Evolutionary conservation across 2,329 filamentous ascomycete species (phyloP), one percentile per base, ranked within the genome.

Genomic region (Aspergillus cejpii): DNA sequence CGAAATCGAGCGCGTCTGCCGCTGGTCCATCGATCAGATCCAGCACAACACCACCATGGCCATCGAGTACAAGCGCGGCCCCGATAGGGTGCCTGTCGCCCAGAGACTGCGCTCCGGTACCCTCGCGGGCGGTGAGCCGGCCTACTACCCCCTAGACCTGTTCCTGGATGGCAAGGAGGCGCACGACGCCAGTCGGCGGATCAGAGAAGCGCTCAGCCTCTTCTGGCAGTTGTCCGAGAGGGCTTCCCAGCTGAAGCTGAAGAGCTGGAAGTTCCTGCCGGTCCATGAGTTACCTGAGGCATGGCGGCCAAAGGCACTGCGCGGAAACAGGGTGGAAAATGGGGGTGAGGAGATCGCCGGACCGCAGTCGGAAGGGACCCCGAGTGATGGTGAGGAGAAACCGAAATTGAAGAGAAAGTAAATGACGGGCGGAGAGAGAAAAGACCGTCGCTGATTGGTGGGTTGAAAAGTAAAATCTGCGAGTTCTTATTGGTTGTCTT

Each of bases 1-100:
- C 2, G 60, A 62, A 41, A 39, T 64, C n/a, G 57, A 60, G 37
- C 54, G 57, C 6, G 50, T 61, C 6, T 58, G 60, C 26, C 39
- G 42, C 19, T 51, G 57, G 40, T 55, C 53, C 5, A n/a, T 44
- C 2, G 49, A 55, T 17, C 56, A 63, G 39, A 34, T 63, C 15
- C 23, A 29, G 11, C 52, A 50, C 40, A 64, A 64, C 41, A 64
- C 59, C 1, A 57, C 58, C 7, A 55, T 61, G 51, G 39, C 44
- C 8, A 42, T 62, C 5, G 51, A 50, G 21, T 54, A 54, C n/a
- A 33, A 34, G 10, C 15, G 6, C 28, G 26, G n/a, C 36, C 12
- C 10, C 20, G 11, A 2, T 11, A 20, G 14, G 4, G 19, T 2
- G 29, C 33, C 34, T 46, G 51, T 6, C 24, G 44, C 6, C 33